Evolutionary conservation across 192 early-diverging fungal species (phyloP).

Genomic region (Podila verticillata): DNA sequence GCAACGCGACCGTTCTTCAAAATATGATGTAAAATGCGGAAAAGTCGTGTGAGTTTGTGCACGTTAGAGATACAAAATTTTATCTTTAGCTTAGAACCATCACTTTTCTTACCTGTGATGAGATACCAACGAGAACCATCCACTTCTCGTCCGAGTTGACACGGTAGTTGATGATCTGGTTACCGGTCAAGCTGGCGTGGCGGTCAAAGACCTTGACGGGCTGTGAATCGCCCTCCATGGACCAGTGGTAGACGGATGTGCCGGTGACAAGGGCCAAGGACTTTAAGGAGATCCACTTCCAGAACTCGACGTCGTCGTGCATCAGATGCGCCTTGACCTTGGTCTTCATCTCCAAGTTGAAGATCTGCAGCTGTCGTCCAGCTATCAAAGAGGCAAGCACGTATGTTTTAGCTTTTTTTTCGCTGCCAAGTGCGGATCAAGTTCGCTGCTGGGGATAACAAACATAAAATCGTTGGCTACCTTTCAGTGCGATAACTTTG

Average conservation of each 20-base stretch:
- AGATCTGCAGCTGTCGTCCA: constrained; percentile 91
- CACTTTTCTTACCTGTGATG: constrained; percentile 67
- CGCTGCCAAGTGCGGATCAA: neutral
- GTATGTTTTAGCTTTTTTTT: neutral
- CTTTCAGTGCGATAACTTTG: constrained; percentile 96
- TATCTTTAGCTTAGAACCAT: no score
- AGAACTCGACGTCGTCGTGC: constrained; percentile 89
- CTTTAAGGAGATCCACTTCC: constrained; percentile 94
- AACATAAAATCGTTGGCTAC: constrained; percentile 52
- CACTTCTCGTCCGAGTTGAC: constrained; percentile 92
- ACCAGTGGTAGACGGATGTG: constrained; percentile 95
- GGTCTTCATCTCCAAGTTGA: constrained; percentile 95
- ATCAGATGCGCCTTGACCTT: constrained; percentile 95
- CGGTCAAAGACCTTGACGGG: constrained; percentile 96
- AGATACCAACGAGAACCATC: constrained; percentile 95
- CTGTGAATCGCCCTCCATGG: constrained; percentile 88
- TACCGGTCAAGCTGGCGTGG: constrained; percentile 79
- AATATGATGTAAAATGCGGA: neutral
- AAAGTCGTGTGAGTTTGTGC: neutral
- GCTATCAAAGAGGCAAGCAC: constrained; percentile 60
- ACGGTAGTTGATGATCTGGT: constrained; percentile 97
- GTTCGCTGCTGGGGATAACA: neutral
- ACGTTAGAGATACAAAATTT: neutral
- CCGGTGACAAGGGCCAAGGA: constrained; percentile 91
- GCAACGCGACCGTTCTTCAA: constrained; percentile 84